Conservation (phyloP, 2,329 filamentous ascomycete species). For the Neofusicoccum sp. region DNA sequence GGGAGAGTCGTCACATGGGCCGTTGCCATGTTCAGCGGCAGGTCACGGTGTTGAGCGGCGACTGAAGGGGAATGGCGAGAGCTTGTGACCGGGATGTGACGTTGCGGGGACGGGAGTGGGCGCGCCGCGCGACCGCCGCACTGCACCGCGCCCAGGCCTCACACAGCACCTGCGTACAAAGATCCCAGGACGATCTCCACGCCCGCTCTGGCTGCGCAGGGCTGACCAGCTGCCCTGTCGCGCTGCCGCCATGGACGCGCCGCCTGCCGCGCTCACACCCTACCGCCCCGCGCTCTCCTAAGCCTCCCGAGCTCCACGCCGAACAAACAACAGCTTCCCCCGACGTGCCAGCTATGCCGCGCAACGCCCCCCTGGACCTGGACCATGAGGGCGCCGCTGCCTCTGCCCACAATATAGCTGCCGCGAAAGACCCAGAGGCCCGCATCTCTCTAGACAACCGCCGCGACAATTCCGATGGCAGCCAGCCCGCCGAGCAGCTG, state of each 20-base stretch:
- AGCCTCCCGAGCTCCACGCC: not conserved
- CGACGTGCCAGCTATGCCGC: conserved; percentile 10
- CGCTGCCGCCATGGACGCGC: conserved; percentile 2
- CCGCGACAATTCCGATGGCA: not conserved
- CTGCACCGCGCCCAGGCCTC: not conserved
- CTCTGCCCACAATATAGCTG: not conserved
- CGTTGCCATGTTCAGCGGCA: conserved; percentile 21
- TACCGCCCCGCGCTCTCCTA: conserved; percentile 11
- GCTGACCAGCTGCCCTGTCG: not conserved
- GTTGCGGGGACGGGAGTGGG: conserved; percentile 10
- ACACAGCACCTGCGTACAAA: not conserved
- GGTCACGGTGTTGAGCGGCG: conserved; percentile 12
- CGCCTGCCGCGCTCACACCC: not conserved
- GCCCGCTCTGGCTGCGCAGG: conserved; percentile 3
- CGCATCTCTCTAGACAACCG: conserved; percentile 6
- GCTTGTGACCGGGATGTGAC: conserved; percentile 22
- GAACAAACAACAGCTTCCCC: not conserved
- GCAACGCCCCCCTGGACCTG: not conserved
- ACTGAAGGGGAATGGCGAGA: conserved; percentile 12
- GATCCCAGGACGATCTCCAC: conserved; percentile 7
- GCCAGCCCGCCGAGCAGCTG: not conserved
- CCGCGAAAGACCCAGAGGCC: not conserved
- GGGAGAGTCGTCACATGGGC: conserved; percentile 14
- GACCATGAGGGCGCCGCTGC: not conserved
- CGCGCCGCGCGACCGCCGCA: conserved; percentile 7